Evolutionary conservation across 2,329 filamentous ascomycete genomes (phyloP).

Genomic region (Aureobasidium sp.): DNA sequence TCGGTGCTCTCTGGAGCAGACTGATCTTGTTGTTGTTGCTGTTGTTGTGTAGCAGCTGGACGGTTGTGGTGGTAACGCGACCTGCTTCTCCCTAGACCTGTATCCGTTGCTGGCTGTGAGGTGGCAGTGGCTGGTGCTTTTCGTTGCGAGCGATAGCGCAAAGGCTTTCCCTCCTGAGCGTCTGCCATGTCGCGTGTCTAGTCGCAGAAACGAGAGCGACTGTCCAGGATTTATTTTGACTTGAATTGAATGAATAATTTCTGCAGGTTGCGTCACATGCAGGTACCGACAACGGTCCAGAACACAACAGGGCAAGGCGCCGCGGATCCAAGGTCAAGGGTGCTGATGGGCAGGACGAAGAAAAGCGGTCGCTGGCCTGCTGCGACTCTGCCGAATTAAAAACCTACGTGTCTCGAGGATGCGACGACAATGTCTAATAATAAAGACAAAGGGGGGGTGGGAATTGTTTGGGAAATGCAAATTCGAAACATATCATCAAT

Average conservation of each 20-base stretch:
- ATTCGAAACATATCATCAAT: conserved; percentile 15
- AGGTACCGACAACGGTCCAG: not conserved
- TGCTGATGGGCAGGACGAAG: not conserved
- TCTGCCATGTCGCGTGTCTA: conserved; percentile 19
- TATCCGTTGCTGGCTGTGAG: conserved; percentile 4
- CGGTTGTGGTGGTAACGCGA: conserved; percentile 20
- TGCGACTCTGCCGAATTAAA: not conserved
- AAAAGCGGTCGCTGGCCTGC: conserved; percentile 10
- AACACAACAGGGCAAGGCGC: not conserved
- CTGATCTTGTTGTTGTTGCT: conserved; percentile 1
- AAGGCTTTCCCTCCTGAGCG: conserved; percentile 37
- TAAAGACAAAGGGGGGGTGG: conserved; percentile 5
- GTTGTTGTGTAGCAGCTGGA: not conserved
- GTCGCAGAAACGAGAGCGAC: not conserved
- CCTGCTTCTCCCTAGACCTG: conserved; percentile 16
- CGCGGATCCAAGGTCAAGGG: not conserved
- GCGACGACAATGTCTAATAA: conserved; percentile 5
- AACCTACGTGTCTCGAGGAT: not conserved
- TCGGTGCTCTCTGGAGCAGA: not conserved
- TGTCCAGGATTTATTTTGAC: not conserved
- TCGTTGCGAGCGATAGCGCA: conserved; percentile 53
- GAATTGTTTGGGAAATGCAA: not conserved
- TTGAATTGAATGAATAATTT: not conserved
- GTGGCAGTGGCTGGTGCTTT: conserved; percentile 30
- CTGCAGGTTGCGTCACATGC: conserved; percentile 11